phyloP scores from a whole-genome alignment of 441 rosid species.

The Cnidoscolus chayamansa region DNA sequence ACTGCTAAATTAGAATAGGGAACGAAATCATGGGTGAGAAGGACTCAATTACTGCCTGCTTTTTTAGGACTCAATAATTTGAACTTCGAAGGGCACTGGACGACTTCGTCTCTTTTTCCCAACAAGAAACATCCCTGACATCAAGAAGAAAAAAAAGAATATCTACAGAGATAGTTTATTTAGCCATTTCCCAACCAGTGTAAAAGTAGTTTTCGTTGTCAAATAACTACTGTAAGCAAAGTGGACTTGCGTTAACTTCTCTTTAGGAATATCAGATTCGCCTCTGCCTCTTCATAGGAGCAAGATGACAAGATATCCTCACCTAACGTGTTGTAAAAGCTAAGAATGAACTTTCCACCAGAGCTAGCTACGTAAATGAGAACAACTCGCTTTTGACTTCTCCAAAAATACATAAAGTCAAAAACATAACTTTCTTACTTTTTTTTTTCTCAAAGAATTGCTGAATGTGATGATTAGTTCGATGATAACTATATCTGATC shows the following conservation, averaged over 20 bases:
- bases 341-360: not conserved
- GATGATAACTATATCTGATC: too few species aligned
- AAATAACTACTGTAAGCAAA: not conserved
- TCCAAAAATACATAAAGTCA: too few species aligned
- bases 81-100: not conserved
- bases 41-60: not conserved
- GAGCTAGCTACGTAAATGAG: not conserved
- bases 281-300: not conserved
- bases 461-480: too few species aligned
- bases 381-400: not conserved
- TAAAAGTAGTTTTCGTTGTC: conserved; percentile 10
- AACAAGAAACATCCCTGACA: conserved; percentile 15
- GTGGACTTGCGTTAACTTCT: conserved; percentile 2
- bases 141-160: not conserved
- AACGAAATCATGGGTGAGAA: not conserved
- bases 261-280: not conserved
- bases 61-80: not conserved
- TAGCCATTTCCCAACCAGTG: not conserved
- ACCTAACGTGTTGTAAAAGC: not conserved
- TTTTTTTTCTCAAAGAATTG: not conserved
- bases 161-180: conserved; percentile 4
- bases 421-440: not conserved
- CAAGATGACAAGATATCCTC: not conserved
- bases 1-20: not conserved
- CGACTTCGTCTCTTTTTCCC: conserved; percentile 12